Evolutionary conservation across 306 rosid species (phyloP).

Genomic region (Quercus dentata): DNA sequence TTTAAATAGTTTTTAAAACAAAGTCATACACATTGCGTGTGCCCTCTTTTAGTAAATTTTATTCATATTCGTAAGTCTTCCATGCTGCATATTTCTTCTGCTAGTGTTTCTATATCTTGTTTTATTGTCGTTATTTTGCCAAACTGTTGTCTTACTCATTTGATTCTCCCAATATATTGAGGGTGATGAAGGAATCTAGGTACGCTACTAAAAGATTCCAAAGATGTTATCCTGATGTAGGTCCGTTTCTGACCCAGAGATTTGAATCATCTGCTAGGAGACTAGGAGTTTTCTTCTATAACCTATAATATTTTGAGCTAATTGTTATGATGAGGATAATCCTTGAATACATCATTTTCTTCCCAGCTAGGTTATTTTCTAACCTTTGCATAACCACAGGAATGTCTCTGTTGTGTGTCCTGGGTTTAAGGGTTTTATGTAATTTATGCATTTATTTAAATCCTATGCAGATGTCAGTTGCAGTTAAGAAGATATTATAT

Average conservation of each 20-base stretch:
- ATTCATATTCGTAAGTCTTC: not conserved
- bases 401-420: not conserved
- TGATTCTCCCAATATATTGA: not conserved
- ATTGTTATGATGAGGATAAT: not conserved
- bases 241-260: not conserved
- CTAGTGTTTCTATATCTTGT: not conserved
- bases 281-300: not conserved
- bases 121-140: not conserved
- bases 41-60: no score
- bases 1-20: no score
- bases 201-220: not conserved
- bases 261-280: not conserved
- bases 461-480: conserved; percentile 68
- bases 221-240: not conserved
- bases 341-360: not conserved
- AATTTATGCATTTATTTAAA: not conserved
- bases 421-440: not conserved
- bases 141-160: not conserved
- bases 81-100: not conserved
- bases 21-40: no score
- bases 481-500: conserved; percentile 83
- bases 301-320: not conserved
- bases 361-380: not conserved
- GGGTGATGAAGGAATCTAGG: not conserved
- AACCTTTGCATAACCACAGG: not conserved